Percentiles rank a stretch among this genome's conserved stretches.
Conservation (phyloP, 208 protist genomes). For the Porcisia hertigi region DNA sequence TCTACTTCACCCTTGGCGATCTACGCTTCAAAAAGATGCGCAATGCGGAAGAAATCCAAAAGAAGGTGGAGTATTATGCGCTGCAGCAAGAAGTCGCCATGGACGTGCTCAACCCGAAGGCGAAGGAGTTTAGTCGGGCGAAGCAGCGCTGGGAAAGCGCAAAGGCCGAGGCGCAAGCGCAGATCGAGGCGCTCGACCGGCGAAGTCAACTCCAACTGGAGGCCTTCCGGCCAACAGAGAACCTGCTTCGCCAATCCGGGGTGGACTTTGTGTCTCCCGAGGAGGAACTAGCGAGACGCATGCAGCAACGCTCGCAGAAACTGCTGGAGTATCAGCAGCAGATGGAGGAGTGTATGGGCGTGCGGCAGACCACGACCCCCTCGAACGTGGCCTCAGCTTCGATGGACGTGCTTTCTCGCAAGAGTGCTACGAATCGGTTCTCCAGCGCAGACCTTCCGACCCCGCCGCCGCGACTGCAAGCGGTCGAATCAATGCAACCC, state of each 20-base stretch:
- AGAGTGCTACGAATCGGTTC: not conserved
- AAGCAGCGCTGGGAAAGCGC: constrained; percentile 70
- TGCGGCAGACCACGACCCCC: not conserved
- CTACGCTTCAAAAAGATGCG: constrained; percentile 87
- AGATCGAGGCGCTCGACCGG: constrained; percentile 54
- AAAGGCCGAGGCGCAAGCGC: constrained; percentile 54
- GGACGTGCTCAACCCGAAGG: constrained; percentile 88
- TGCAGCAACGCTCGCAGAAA: constrained; percentile 61
- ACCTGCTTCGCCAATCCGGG: constrained; percentile 57
- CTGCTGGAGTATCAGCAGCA: constrained; percentile 81
- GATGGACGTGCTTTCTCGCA: not conserved
- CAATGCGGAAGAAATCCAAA: constrained; percentile 73
- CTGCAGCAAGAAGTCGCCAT: constrained; percentile 88
- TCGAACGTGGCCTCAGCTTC: not conserved
- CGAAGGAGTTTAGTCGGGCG: constrained; percentile 84
- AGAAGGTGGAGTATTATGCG: constrained; percentile 81
- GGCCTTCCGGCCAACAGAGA: constrained; percentile 75
- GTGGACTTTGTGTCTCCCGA: constrained; percentile 66
- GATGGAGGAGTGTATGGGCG: constrained; percentile 43
- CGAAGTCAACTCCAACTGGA: constrained; percentile 56
- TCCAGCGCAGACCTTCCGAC: not conserved
- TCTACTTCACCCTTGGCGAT: constrained; percentile 89
- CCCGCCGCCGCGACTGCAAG: not conserved
- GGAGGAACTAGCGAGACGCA: constrained; percentile 69
- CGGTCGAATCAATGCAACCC: not conserved